Base-by-base conservation (phyloP, 495 filamentous ascomycete species). In the Penicillium herquei region DNA sequence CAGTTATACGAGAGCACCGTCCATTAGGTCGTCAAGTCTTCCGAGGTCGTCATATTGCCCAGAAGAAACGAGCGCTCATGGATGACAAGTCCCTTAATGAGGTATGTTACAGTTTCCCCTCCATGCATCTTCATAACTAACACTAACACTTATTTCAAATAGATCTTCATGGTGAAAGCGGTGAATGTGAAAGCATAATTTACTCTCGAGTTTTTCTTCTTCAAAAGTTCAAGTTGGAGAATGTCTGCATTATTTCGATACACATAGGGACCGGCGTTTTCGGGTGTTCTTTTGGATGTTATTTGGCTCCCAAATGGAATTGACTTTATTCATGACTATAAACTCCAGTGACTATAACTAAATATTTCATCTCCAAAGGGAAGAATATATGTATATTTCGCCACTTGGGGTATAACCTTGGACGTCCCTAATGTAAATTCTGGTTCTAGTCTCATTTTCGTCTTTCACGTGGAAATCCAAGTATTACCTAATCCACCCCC, bases 81-180 rank as follows among this genome's bases (percentile, higher is more conserved):
- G 86, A 93, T 67, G 75, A 78, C 35, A 82, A 83, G 61, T 87
- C 89, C 6, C 70, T 93, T 49, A 90, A 90, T 57, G 87, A 93
- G 82, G 89, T 90, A 70, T 69, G 71, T 65, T 46, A 8, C 16
- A 12, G 10, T 34, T 34, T 12, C 34, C 7, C 21, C 21, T 2
- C 21, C 21, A 4, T 26, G 4, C 4, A 26, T 33, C 26, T 37
- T 26, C 42, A 34, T 56, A 7, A 39, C 9, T 26, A 26, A 16
- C 8, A 39, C 9, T 26, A 26, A 16, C 39, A 57, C 78, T 84
- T 59, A 85, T 65, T 31, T 13, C 16, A 26, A 35, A 6, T 59
- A 90, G 87, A 90, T 90, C 55, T 85, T 89, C 63, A 89, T 90
- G 87, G 78, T 89, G 47, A 88, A 88, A 66, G 70, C 73, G 87